phyloP scores from a whole-genome alignment of 371 early-diverging fungal species.

The Mycotypha africana region DNA sequence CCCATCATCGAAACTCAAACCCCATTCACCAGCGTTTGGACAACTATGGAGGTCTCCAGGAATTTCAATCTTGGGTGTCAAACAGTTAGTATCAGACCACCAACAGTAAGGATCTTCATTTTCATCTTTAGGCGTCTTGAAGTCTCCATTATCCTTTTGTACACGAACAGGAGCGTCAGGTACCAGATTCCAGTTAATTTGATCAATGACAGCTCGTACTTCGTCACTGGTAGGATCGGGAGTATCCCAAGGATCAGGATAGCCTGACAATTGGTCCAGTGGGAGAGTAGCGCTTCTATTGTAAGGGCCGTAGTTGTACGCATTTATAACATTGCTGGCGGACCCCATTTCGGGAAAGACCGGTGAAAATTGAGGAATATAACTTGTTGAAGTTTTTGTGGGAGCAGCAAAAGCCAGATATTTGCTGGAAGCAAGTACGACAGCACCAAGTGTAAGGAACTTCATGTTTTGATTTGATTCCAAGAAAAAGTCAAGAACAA shows the following conservation, averaged over 20 bases:
- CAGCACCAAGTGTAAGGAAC: constrained; percentile 2
- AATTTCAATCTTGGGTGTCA: constrained; percentile 15
- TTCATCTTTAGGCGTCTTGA: constrained; percentile 14
- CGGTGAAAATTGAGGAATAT: constrained; percentile 8
- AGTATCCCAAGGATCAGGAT: constrained; percentile 30
- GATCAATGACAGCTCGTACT: constrained; percentile 24
- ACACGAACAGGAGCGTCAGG: constrained; percentile 28
- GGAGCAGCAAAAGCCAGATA: constrained; percentile 6
- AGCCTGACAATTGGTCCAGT: constrained; percentile 8
- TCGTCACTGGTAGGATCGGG: constrained; percentile 24
- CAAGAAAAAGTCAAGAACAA: no score
- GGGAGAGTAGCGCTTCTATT: constrained; percentile 1
- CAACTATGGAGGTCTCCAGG: constrained; percentile 20
- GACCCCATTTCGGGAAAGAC: constrained; percentile 1
- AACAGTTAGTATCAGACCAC: constrained; percentile 22
- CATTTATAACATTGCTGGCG: constrained; percentile 4
- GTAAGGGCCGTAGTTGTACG: constrained; percentile 11
- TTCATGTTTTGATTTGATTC: constrained; percentile 2
- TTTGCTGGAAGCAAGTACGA: not conserved
- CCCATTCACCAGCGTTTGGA: constrained; percentile 22
- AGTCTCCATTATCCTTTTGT: constrained; percentile 10
- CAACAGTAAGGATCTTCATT: constrained; percentile 20
- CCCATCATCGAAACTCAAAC: constrained; percentile 27
- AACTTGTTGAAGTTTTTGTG: not conserved
- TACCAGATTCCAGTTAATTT: constrained; percentile 37